Base-by-base conservation (phyloP, 2,329 filamentous ascomycete genomes). In the Grosmannia serpens region DNA sequence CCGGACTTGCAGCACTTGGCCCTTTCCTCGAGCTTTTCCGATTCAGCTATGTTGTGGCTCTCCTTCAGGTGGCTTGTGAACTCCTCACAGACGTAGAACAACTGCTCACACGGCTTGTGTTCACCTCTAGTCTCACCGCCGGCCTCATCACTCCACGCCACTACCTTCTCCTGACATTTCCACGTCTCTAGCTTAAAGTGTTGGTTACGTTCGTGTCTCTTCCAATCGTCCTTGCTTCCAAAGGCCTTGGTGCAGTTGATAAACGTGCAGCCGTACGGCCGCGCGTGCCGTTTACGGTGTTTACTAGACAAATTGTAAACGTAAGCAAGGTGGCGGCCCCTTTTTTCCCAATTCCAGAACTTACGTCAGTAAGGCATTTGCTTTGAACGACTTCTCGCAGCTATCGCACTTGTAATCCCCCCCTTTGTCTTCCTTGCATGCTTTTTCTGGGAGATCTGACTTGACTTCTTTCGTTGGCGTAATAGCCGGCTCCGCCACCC, bases 151-250 rank as follows among this genome's bases (percentile, higher is more conserved):
- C 4, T 35, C 15, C 15, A 17, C 38, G 41, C 20, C 41, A 9
- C 41, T 17, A 9, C 41, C 41, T 44, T 44, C 41, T 78, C 70
- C 33, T 80, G 75, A 67, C 91, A 96, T 33, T 81, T 82, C 84
- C 88, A 58, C 13, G n/a, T 38, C 44, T 91, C 86, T 7, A 81
- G 70, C 60, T 87, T 82, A 61, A 81, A 83, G 68, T 96, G 91
- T 66, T 92, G 87, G 20, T 81, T 84, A 63, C 84, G 87, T 67
- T 96, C 92, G 66, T 96, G 91, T 1, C 91, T 83, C 68, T 95
- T 95, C 91, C 84, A 96, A 70, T 96, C 91, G 60, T 90, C 91
- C 68, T 96, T 95, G 70, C 88, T 91, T n/a, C 91, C 91, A 64
- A 96, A 96, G 0, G 69, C 76, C 67, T 89, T 91, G 1, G 29